These are phyloP conservation scores for Tuber brumale DNA, from an alignment of 495 filamentous ascomycete genomes.

Conservation along the genomic window DNA sequence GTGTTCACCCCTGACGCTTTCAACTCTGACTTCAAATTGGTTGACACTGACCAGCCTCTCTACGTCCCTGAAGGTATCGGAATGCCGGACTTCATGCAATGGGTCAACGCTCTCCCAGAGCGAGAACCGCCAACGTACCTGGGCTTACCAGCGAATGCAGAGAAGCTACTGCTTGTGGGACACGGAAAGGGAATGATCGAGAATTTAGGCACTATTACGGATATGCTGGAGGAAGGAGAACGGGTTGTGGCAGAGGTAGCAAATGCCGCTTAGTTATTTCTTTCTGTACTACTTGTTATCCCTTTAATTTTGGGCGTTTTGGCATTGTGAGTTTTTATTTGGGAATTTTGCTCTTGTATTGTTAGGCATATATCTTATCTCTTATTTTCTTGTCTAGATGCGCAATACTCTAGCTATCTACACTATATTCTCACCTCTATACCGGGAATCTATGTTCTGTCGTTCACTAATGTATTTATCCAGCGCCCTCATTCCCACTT, in stretches of 20 bases:
- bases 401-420: neutral
- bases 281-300: slow-evolving; percentile 11
- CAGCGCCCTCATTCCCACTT: neutral
- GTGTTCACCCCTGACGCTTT: slow-evolving; percentile 82
- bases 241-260: slow-evolving; percentile 68
- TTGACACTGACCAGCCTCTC: slow-evolving; percentile 59
- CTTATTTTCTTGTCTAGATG: neutral
- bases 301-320: neutral
- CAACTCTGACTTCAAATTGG: slow-evolving; percentile 83
- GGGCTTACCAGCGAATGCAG: slow-evolving; percentile 91
- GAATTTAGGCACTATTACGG: slow-evolving; percentile 74
- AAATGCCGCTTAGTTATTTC: slow-evolving; percentile 24
- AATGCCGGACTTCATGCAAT: slow-evolving; percentile 78
- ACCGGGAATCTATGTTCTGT: neutral
- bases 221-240: slow-evolving; percentile 88
- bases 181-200: slow-evolving; percentile 78
- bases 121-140: slow-evolving; percentile 94
- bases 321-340: neutral
- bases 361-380: neutral
- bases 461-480: neutral
- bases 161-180: slow-evolving; percentile 88
- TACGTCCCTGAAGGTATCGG: slow-evolving; percentile 70
- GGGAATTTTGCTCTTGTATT: neutral
- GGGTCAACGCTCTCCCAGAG: slow-evolving; percentile 89
- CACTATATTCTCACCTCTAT: neutral